Conservation (phyloP, 768 basidiomycete species). For the Lactarius quietus region DNA sequence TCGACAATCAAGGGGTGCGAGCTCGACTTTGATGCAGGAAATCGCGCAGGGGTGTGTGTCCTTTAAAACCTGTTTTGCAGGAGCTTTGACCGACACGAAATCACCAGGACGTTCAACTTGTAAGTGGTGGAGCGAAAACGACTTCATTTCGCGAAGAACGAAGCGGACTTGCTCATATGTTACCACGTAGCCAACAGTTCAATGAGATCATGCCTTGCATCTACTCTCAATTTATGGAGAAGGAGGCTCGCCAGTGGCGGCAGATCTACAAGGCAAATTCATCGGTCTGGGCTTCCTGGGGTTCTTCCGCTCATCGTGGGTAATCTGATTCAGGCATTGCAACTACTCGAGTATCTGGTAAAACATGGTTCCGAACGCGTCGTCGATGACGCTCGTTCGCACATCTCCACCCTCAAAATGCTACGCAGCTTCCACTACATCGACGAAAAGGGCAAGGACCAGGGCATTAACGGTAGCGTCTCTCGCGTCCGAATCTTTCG, state of each 20-base stretch:
- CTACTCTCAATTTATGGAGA: conserved; percentile 94
- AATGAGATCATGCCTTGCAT: conserved; percentile 99
- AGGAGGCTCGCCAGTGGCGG: conserved; percentile 97
- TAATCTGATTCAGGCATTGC: conserved; percentile 60
- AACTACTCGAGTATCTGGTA: conserved; percentile 91
- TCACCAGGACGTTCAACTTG: conserved; percentile 94
- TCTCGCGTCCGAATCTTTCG: not conserved
- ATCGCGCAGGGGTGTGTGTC: conserved; percentile 88
- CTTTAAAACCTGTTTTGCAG: conserved; percentile 24
- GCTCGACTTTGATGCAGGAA: conserved; percentile 96
- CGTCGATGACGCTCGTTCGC: conserved; percentile 94
- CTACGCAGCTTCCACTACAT: conserved; percentile 97
- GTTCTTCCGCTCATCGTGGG: not conserved
- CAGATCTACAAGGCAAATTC: conserved; percentile 93
- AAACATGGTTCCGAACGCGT: conserved; percentile 98
- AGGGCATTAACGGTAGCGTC: conserved; percentile 87
- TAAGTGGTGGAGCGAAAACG: conserved; percentile 39
- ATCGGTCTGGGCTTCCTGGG: not conserved
- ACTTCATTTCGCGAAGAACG: no score
- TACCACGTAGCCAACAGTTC: conserved; percentile 74
- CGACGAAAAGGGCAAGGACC: conserved; percentile 98
- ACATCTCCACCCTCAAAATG: conserved; percentile 96
- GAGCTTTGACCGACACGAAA: not conserved
- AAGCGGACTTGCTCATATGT: not conserved
- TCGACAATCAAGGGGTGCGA: conserved; percentile 73